phyloP scores from a whole-genome alignment of 2,329 filamentous ascomycete species.

The Acrodontium crateriforme region DNA sequence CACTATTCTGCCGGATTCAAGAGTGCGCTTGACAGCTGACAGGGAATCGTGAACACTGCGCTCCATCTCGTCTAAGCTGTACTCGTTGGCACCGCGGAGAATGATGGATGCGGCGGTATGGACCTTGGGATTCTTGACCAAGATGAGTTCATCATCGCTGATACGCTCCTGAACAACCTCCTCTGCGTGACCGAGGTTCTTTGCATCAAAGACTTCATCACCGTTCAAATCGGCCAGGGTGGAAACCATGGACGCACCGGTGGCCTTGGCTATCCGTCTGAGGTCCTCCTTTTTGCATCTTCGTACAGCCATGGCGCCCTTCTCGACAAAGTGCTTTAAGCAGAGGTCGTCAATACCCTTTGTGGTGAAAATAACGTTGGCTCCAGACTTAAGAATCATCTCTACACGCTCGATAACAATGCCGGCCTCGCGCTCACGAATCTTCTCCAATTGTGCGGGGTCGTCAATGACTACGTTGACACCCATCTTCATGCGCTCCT shows the following conservation, averaged over 20 bases:
- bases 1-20: constrained; percentile 93
- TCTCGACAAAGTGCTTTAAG: constrained; percentile 87
- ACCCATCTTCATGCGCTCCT: constrained; percentile 97
- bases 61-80: constrained; percentile 97
- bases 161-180: constrained; percentile 98
- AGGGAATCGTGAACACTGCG: constrained; percentile 93
- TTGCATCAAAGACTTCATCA: constrained; percentile 89
- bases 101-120: constrained; percentile 93
- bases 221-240: constrained; percentile 93
- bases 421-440: constrained; percentile 78
- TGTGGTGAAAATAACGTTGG: constrained; percentile 90
- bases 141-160: constrained; percentile 95
- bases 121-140: constrained; percentile 89
- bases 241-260: constrained; percentile 83
- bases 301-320: constrained; percentile 86
- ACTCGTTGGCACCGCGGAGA: constrained; percentile 89
- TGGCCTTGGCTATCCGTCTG: constrained; percentile 87
- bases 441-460: constrained; percentile 93
- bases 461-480: constrained; percentile 98
- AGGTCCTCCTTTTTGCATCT: constrained; percentile 98
- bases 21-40: constrained; percentile 89
- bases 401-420: constrained; percentile 91
- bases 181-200: constrained; percentile 79
- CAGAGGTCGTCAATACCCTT: constrained; percentile 97
- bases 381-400: constrained; percentile 93